Conservation (phyloP, 768 basidiomycete genomes). For the Hericium rajendrae region DNA sequence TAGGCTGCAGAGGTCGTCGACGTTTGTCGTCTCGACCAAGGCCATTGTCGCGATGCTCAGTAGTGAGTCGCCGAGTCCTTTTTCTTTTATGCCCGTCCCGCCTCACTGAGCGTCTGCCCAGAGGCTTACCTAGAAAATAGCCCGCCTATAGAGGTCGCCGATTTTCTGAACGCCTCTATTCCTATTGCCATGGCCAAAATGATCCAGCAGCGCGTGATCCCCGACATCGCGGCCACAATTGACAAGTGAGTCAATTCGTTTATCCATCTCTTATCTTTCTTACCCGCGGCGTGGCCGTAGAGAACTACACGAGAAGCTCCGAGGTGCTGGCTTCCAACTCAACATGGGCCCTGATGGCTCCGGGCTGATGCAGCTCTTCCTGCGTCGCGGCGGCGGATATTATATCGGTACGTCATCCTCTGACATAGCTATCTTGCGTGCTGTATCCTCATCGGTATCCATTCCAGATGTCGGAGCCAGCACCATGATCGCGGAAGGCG, state of each 20-base stretch:
- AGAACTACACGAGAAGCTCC: conserved; percentile 29
- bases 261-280: background rate
- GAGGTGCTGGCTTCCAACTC: conserved; percentile 27
- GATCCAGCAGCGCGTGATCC: background rate
- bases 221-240: background rate
- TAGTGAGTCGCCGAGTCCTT: too few species aligned
- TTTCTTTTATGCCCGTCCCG: too few species aligned
- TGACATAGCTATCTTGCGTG: background rate
- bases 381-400: conserved; percentile 59
- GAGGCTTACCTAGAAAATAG: background rate
- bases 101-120: background rate
- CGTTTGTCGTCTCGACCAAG: background rate
- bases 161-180: background rate
- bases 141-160: background rate
- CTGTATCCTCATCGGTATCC: background rate
- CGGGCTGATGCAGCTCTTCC: conserved; percentile 49
- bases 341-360: conserved; percentile 26
- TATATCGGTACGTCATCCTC: conserved; percentile 26
- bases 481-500: conserved; percentile 35
- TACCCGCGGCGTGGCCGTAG: conserved; percentile 13
- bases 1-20: background rate
- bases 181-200: background rate
- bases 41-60: background rate
- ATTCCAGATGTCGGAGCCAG: conserved; percentile 26
- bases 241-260: background rate